phyloP scores from a whole-genome alignment of 75 land plant genomes.

The Azolla pinnata region DNA sequence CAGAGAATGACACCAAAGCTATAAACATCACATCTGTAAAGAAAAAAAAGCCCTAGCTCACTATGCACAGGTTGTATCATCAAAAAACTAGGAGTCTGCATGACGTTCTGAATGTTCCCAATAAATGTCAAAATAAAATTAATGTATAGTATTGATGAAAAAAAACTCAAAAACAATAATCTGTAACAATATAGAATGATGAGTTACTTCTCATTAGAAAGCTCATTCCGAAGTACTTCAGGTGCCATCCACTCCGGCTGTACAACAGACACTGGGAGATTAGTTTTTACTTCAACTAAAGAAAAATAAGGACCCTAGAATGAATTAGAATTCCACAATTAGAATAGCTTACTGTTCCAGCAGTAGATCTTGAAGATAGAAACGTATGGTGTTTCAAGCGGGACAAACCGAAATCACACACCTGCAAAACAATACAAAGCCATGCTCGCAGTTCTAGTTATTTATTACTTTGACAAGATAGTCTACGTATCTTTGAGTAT shows the following conservation, averaged over 20 bases:
- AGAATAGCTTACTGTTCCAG: conserved; percentile 67
- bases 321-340: no score
- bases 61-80: no score
- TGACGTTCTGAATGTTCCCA: no score
- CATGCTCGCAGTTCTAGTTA: not conserved
- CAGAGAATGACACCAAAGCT: conserved; percentile 88
- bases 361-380: conserved; percentile 83
- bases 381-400: conserved; percentile 81
- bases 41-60: no score
- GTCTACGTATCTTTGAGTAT: no score
- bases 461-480: not conserved
- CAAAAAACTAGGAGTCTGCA: no score
- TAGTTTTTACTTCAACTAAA: no score
- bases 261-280: conserved; percentile 6
- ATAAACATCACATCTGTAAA: conserved; percentile 69
- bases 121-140: no score
- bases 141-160: no score
- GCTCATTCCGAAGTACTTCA: conserved; percentile 89
- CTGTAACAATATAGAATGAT: no score
- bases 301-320: no score
- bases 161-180: not conserved
- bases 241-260: conserved; percentile 99
- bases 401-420: conserved; percentile 95
- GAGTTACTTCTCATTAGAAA: conserved; percentile 89
- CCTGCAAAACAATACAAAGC: conserved; percentile 34